Evolutionary conservation across 345 rosid genomes (phyloP), one percentile per base, ranked within the genome.

Genomic region (Eucalyptus albens): DNA sequence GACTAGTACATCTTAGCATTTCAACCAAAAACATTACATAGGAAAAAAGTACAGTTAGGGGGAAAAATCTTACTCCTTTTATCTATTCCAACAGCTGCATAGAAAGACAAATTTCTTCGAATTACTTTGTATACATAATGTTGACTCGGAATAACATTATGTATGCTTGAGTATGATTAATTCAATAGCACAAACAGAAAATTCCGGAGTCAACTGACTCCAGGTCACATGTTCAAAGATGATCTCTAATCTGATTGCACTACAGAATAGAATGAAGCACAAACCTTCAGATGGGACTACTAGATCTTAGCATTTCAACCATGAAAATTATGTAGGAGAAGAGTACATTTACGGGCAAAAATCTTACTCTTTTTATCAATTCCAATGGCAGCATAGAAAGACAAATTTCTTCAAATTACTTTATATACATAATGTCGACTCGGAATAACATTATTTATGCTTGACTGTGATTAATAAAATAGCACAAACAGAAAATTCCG

Each of bases 51-150:
- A 21, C 47, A 21, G 27, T 11, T 11, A 77, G 29, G 83, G 16
- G 15, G 83, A 6, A 77, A 72, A 77, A 11, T 37, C 29, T 89
- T 93, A 96, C 98, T 85, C 99, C 93, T 93, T 96, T 96, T 87
- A 97, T 97, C 88, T 97, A 95, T 86, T 94, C 95, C 93, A 94
- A 90, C 8, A 96, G 98, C 92, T 94, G 98, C 98, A 95, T 92
- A 81, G 98, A 95, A 49, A 96, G 96, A 88, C 97, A 95, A 40
- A 96, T 89, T 93, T 96, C 97, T 93, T 96, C 93, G 9, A 97
- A 95, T 91, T 98, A 98, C 91, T 92, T 96, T 72, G 95, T 91
- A 89, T 93, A 91, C 80, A 19, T 53, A 53, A 53, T 53, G 59
- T 53, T 53, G 59, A 19, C n/a, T 88, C 3, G 2, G 29, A 15